Evolutionary conservation across 1,139 yeast species (phyloP).

Genomic region (Nakaseomyces kungkrabaensis): DNA sequence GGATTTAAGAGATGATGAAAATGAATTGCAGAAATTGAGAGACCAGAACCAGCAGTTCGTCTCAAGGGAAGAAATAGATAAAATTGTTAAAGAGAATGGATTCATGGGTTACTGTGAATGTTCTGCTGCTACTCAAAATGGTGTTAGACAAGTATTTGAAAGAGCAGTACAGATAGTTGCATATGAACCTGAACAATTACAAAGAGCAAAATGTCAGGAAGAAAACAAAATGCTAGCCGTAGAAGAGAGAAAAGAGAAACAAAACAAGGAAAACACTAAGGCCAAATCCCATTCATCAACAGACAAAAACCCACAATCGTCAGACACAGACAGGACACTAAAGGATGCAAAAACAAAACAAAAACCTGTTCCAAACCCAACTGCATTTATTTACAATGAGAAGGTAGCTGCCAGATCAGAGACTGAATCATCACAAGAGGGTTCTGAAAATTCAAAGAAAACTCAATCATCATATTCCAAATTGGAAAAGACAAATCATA

Average conservation of each 20-base stretch:
- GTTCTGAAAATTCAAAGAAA: neutral
- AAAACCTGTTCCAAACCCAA: neutral
- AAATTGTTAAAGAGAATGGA: conserved; percentile 61
- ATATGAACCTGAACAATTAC: conserved; percentile 38
- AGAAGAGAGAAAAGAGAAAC: conserved; percentile 10
- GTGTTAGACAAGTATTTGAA: conserved; percentile 76
- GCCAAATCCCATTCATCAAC: no score
- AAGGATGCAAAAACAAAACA: neutral
- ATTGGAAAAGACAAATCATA: neutral
- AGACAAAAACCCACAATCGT: conserved; percentile 4
- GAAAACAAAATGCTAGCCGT: conserved; percentile 6
- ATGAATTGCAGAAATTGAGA: conserved; percentile 59
- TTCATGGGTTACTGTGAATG: conserved; percentile 77
- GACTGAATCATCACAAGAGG: neutral
- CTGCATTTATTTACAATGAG: neutral
- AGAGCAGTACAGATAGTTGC: conserved; percentile 67
- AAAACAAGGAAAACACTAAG: conserved; percentile 1
- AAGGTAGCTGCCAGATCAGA: neutral
- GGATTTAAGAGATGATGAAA: conserved; percentile 76
- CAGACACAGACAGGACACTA: conserved; percentile 1
- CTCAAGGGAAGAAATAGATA: conserved; percentile 49
- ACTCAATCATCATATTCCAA: neutral
- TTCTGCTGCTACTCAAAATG: conserved; percentile 86
- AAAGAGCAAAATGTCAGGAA: conserved; percentile 5
- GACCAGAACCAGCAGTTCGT: conserved; percentile 58